Evolutionary conservation across 192 early-diverging fungal genomes (phyloP).

Genomic region (Allomyces javanicus): DNA sequence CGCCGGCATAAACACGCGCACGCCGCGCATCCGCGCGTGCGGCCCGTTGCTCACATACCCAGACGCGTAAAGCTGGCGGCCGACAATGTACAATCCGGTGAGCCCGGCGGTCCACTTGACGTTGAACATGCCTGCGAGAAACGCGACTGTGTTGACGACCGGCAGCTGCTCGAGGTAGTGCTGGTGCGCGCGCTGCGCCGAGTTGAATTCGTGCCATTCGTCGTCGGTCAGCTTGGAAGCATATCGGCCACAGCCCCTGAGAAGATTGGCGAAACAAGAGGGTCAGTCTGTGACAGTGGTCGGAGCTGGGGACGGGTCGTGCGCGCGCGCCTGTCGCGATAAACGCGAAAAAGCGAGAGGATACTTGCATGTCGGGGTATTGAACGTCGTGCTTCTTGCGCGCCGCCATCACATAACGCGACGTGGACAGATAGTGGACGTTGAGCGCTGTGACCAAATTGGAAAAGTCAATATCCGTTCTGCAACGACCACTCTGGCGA

Average conservation of each 20-base stretch:
- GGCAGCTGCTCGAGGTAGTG: constrained; percentile 24
- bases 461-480: too few relatives aligned
- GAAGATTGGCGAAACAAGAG: neutral
- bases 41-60: constrained; percentile 14
- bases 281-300: too few relatives aligned
- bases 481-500: too few relatives aligned
- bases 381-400: constrained; percentile 23
- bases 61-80: constrained; percentile 11
- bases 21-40: constrained; percentile 13
- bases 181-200: constrained; percentile 22
- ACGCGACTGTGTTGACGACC: constrained; percentile 9
- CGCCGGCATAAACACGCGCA: constrained; percentile 4
- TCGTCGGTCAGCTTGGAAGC: constrained; percentile 24
- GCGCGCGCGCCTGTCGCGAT: too few relatives aligned
- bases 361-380: constrained; percentile 14
- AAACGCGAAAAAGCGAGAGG: too few relatives aligned
- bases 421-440: constrained; percentile 11
- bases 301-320: too few relatives aligned
- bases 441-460: too few relatives aligned
- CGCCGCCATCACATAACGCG: constrained; percentile 4
- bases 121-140: constrained; percentile 18
- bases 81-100: constrained; percentile 14
- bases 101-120: constrained; percentile 13
- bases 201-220: constrained; percentile 26
- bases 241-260: constrained; percentile 16